Conservation (phyloP, 306 rosid species). For the cucumber (Cucumis sativus) region DNA sequence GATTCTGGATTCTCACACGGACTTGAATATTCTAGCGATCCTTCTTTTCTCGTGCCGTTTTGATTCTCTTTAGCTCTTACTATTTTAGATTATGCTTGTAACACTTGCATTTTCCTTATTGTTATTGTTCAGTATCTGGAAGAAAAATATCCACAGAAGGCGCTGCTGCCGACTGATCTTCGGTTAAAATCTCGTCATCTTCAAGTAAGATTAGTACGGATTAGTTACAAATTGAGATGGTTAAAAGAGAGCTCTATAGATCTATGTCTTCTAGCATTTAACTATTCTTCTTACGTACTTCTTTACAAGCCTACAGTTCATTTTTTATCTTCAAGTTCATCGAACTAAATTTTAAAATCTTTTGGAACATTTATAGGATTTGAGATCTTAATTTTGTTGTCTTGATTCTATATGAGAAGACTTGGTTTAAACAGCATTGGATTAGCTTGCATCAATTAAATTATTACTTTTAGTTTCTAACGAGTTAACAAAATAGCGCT, state of each 20-base stretch:
- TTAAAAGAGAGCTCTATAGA: neutral
- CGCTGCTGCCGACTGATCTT: conserved; percentile 31
- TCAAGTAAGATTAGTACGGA: conserved; percentile 20
- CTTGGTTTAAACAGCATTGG: neutral
- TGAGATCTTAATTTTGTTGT: neutral
- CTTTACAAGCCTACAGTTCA: neutral
- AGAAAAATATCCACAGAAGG: conserved; percentile 29
- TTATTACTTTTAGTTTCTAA: neutral
- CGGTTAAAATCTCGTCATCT: conserved; percentile 32
- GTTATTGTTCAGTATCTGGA: conserved; percentile 28
- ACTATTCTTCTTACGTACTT: neutral
- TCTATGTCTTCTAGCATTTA: neutral
- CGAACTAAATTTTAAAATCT: neutral
- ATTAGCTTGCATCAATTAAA: neutral
- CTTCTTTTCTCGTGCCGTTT: neutral
- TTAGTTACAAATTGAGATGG: neutral
- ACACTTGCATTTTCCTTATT: neutral
- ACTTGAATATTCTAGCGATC: neutral
- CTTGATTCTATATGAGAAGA: neutral
- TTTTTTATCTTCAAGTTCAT: neutral
- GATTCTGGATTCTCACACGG: neutral
- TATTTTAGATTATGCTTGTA: neutral
- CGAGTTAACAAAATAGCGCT: neutral
- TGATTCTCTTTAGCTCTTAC: neutral
- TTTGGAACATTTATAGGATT: neutral